These are phyloP conservation scores for Lachnellula occidentalis DNA, from an alignment of 2,329 filamentous ascomycete species.

Conservation along the genomic window DNA sequence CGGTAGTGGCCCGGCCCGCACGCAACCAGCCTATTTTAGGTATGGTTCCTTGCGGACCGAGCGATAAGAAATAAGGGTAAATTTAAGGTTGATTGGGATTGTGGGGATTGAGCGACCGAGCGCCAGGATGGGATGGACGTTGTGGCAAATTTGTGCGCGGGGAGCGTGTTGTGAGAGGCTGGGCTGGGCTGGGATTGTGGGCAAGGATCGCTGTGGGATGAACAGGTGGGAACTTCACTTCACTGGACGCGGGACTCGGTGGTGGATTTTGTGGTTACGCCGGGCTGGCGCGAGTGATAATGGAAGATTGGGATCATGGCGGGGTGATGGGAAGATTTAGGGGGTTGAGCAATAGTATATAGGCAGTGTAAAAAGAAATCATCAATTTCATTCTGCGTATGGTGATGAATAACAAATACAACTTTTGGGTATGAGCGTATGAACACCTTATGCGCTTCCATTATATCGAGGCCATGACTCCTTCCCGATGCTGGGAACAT, in stretches of 20 bases:
- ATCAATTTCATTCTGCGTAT: not conserved
- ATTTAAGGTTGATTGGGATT: not conserved
- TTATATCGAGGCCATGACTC: not conserved
- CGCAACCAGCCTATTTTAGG: no score
- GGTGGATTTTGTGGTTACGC: not conserved
- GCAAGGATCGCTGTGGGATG: not conserved
- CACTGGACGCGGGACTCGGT: no score
- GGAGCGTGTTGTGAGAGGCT: not conserved
- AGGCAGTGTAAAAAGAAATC: not conserved
- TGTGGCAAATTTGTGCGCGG: not conserved
- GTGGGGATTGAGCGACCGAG: not conserved
- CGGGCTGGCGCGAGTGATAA: no score
- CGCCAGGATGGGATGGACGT: not conserved
- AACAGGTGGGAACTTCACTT: no score
- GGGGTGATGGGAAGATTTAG: no score
- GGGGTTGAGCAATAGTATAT: no score
- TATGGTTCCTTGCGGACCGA: not conserved
- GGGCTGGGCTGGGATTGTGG: not conserved
- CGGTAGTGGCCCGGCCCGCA: not conserved
- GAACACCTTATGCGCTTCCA: not conserved
- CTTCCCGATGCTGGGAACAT: not conserved
- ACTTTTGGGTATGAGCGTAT: constrained; percentile 2
- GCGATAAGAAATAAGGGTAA: not conserved
- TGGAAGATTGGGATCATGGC: no score
- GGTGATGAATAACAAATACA: not conserved